Evolutionary conservation across 768 basidiomycete genomes (phyloP), one percentile per base, ranked within the genome.

Genomic region (Suillus fuscotomentosus): DNA sequence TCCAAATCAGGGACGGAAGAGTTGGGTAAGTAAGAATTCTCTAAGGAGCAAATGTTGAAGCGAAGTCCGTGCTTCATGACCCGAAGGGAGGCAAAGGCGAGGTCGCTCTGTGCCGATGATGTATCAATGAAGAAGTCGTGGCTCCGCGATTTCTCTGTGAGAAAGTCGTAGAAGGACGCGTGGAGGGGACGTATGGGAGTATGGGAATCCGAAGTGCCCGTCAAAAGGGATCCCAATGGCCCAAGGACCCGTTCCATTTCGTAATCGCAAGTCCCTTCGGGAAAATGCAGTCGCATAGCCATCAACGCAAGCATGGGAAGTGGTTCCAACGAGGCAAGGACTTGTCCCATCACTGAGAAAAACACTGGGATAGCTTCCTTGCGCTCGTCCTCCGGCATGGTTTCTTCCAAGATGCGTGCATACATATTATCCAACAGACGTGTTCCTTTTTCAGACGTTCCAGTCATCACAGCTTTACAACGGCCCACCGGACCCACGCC

Each of bases 11-110:
- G 60, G 7, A 77, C 50, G 17, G 73, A 66, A 6, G 60, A 20
- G 42, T 77, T 76, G n/a, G 27, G 51, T 0, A 66, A 5, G 59
- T 75, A 68, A 9, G 77, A 78, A 9, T 71, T 70, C 24, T 74
- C 64, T 7, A 77, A 45, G 10, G 50, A 51, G 50, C 50, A 51
- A 15, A 51, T 51, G 15, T 51, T 51, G 50, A 51, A 51, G 27
- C 50, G 63, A 38, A 79, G 73, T 1, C 63, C 66, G 9, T 38
- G 24, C 17, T 3, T 60, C 76, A 79, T 76, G 24, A 74, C 53
- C 27, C 63, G 61, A 45, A 79, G 60, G 47, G 70, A 72, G 3
- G 63, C 54, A 14, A 65, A 39, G 1, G 72, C 66, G 20, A 76
- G 59, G 22, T 45, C 15, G 3, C 39, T 4, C 11, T 50, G 48